Evolutionary conservation across 805 yeast species (phyloP).

Genomic region (Ogataea neopini): DNA sequence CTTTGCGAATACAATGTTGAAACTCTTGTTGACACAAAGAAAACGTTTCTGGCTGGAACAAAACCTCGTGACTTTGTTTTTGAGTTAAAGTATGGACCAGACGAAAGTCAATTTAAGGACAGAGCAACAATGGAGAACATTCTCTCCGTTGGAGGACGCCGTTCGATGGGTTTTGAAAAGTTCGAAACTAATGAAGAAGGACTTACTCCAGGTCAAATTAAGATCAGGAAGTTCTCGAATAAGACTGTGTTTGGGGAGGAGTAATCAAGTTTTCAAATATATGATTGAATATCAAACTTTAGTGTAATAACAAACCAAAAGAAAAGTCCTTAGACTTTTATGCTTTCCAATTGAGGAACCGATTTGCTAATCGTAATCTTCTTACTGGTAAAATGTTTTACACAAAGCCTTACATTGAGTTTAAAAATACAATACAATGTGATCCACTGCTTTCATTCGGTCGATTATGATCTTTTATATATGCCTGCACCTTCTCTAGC

Average conservation of each 20-base stretch:
- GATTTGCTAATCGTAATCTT: too few species aligned
- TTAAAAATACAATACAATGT: too few species aligned
- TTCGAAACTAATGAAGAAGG: conserved; percentile 28
- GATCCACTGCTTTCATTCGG: too few species aligned
- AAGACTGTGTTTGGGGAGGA: conserved; percentile 2
- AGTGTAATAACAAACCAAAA: too few species aligned
- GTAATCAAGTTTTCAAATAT: too few species aligned
- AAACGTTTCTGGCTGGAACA: conserved; percentile 8
- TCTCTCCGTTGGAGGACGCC: conserved; percentile 24
- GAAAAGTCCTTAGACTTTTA: too few species aligned
- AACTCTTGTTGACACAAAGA: conserved; percentile 7
- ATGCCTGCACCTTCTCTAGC: conserved; percentile 21
- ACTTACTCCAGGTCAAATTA: conserved; percentile 31
- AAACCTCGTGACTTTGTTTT: conserved; percentile 14
- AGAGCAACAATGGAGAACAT: conserved; percentile 13
- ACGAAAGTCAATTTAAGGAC: conserved; percentile 13
- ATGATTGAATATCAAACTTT: too few species aligned
- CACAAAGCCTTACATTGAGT: too few species aligned
- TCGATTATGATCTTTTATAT: background rate
- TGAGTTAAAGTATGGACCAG: conserved; percentile 12
- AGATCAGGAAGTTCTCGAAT: conserved; percentile 24
- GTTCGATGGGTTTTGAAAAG: conserved; percentile 31
- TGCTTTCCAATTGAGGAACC: too few species aligned
- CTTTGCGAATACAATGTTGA: conserved; percentile 23
- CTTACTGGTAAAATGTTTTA: too few species aligned